phyloP scores from a whole-genome alignment of 1,284 basidiomycete species.

The Inonotus hispidus region DNA sequence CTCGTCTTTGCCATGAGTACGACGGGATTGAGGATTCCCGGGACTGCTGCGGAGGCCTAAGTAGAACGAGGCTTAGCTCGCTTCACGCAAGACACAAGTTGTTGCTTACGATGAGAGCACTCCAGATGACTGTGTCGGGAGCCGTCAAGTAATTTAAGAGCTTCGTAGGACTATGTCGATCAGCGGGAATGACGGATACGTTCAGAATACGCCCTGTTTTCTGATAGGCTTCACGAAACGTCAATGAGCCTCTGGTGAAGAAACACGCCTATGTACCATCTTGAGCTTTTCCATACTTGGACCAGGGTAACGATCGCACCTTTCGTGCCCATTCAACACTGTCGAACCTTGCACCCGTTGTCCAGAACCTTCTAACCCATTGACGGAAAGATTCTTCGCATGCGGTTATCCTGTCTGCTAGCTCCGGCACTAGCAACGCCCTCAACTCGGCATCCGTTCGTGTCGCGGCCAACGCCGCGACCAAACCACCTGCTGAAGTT shows the following conservation, averaged over 20 bases:
- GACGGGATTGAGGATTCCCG: conserved; percentile 81
- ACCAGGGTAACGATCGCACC: conserved; percentile 35
- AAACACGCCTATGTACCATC: conserved; percentile 57
- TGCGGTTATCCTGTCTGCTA: conserved; percentile 87
- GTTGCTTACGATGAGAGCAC: conserved; percentile 45
- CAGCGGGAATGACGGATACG: conserved; percentile 73
- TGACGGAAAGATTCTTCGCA: conserved; percentile 79
- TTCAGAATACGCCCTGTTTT: conserved; percentile 92
- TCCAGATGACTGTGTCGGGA: conserved; percentile 83
- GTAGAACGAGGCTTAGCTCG: background rate
- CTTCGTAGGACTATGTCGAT: conserved; percentile 73
- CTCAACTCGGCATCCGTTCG: conserved; percentile 87
- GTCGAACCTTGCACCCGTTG: conserved; percentile 92
- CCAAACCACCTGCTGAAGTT: conserved; percentile 66
- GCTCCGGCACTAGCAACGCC: conserved; percentile 67
- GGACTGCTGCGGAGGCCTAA: conserved; percentile 75
- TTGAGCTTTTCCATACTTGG: background rate
- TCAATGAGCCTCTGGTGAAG: conserved; percentile 92
- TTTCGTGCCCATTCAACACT: conserved; percentile 89
- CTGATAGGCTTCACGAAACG: conserved; percentile 93
- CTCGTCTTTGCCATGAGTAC: conserved; percentile 91
- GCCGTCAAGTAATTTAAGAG: conserved; percentile 94
- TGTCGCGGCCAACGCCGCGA: conserved; percentile 84
- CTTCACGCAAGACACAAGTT: background rate
- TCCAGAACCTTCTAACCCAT: conserved; percentile 80